These are phyloP conservation scores for Thalassiosira ordinaria DNA, from an alignment of 352 stramenopile species.

Conservation along the genomic window DNA sequence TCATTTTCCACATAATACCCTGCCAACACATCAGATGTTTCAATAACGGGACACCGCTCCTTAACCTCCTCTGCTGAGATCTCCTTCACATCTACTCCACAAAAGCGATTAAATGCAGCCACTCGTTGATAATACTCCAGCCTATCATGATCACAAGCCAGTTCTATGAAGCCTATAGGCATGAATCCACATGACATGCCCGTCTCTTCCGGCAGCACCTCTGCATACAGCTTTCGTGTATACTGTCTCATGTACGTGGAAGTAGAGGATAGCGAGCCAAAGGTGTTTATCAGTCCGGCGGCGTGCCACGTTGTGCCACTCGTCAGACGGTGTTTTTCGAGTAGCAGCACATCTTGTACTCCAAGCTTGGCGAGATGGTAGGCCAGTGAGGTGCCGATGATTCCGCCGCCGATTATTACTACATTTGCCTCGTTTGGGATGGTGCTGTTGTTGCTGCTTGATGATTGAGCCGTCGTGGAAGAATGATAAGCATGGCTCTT, in stretches of 20 bases:
- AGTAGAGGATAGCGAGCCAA: conserved; percentile 71
- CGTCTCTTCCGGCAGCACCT: conserved; percentile 74
- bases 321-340: conserved; percentile 83
- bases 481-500: too few relatives aligned
- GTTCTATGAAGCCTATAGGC: conserved; percentile 76
- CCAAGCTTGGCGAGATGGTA: conserved; percentile 83
- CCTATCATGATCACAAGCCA: conserved; percentile 65
- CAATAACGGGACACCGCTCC: conserved; percentile 67
- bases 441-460: too few relatives aligned
- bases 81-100: conserved; percentile 77
- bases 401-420: conserved; percentile 84
- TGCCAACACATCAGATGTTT: conserved; percentile 70
- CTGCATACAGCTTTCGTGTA: conserved; percentile 73
- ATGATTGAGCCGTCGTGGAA: too few relatives aligned
- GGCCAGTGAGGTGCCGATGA: conserved; percentile 84
- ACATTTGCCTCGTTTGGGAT: conserved; percentile 63
- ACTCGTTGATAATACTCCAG: conserved; percentile 76
- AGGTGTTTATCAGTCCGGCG: conserved; percentile 83
- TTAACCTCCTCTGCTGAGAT: conserved; percentile 69
- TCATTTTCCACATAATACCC: conserved; percentile 81
- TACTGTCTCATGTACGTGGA: conserved; percentile 77
- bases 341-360: conserved; percentile 74
- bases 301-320: conserved; percentile 87
- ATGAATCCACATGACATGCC: conserved; percentile 72
- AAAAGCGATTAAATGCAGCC: conserved; percentile 78